These are phyloP conservation scores for Polygonum aviculare DNA, from an alignment of 148 eudicot species.

Conservation along the genomic window DNA sequence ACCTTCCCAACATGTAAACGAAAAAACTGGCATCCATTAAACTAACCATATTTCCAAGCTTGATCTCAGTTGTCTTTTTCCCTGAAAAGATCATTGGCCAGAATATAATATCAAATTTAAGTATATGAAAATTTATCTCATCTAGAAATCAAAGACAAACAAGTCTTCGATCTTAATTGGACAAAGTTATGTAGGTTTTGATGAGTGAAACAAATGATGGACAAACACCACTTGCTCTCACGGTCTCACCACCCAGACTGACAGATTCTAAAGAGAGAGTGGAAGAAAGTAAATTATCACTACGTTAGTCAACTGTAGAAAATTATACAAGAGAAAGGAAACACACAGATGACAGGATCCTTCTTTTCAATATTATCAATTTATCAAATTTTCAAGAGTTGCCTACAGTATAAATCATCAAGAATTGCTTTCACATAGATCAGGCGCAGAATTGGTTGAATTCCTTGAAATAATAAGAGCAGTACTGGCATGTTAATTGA, in stretches of 20 bases:
- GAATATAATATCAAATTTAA: not conserved
- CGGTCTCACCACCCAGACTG: not conserved
- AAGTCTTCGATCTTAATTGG: not conserved
- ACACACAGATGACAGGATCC: not conserved
- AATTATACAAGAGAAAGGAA: not conserved
- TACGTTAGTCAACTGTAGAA: not conserved
- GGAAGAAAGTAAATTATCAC: not conserved
- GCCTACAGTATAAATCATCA: not conserved
- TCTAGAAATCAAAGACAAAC: not conserved
- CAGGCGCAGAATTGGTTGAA: not conserved
- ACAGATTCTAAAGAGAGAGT: not conserved
- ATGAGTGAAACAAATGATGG: not conserved
- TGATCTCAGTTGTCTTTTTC: constrained; percentile 25
- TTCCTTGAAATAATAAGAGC: not conserved
- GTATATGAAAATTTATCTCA: not conserved
- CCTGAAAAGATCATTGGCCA: constrained; percentile 26
- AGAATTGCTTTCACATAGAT: not conserved
- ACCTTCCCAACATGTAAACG: not conserved
- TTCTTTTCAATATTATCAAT: not conserved
- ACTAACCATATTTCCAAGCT: constrained; percentile 38
- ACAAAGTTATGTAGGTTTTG: not conserved
- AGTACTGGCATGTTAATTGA: not conserved
- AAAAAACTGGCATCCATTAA: constrained; percentile 5
- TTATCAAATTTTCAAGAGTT: not conserved
- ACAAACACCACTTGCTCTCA: not conserved